A percentile compares a stretch with the other conserved stretches of the same genome.
These are phyloP conservation scores for Rosa hybrid DNA, from an alignment of 331 rosid species.

Conservation along the genomic window DNA sequence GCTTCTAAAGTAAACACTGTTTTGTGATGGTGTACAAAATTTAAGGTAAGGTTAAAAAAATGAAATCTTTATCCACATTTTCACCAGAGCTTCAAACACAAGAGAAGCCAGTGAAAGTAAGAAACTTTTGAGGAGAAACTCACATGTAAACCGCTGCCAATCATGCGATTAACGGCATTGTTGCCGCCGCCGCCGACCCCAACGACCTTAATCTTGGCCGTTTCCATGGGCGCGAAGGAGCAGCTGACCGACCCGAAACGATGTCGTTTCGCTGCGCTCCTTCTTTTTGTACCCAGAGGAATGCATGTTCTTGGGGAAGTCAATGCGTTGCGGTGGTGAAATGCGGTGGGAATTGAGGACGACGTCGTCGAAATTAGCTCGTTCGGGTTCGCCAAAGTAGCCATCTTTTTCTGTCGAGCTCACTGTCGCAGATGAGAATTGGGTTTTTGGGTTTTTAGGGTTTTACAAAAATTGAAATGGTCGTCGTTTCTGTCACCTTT, in stretches of 20 bases:
- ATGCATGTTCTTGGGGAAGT: slow-evolving; percentile 33
- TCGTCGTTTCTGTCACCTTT: background rate
- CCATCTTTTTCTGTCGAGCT: slow-evolving; percentile 30
- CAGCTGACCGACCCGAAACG: slow-evolving; percentile 40
- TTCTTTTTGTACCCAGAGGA: slow-evolving; percentile 34
- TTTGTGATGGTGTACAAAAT: background rate
- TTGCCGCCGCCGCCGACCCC: slow-evolving; percentile 98
- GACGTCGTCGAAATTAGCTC: slow-evolving; percentile 52
- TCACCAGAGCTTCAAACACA: slow-evolving; percentile 13
- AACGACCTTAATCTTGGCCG: slow-evolving; percentile 88
- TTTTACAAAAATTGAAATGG: slow-evolving; percentile 14
- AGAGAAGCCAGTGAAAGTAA: background rate
- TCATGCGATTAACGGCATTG: slow-evolving; percentile 97
- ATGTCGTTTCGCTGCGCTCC: slow-evolving; percentile 22
- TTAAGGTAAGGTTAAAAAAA: background rate
- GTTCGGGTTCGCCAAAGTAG: slow-evolving; percentile 38
- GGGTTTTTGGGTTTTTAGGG: slow-evolving; percentile 38
- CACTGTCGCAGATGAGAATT: background rate
- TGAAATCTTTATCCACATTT: background rate
- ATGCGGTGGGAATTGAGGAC: slow-evolving; percentile 37
- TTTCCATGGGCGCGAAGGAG: slow-evolving; percentile 55
- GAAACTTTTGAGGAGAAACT: slow-evolving; percentile 20
- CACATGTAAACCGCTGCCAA: slow-evolving; percentile 83
- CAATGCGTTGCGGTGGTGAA: slow-evolving; percentile 29
- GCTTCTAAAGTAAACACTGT: background rate